phyloP scores from a whole-genome alignment of 306 rosid species.

The Vigna radiata region DNA sequence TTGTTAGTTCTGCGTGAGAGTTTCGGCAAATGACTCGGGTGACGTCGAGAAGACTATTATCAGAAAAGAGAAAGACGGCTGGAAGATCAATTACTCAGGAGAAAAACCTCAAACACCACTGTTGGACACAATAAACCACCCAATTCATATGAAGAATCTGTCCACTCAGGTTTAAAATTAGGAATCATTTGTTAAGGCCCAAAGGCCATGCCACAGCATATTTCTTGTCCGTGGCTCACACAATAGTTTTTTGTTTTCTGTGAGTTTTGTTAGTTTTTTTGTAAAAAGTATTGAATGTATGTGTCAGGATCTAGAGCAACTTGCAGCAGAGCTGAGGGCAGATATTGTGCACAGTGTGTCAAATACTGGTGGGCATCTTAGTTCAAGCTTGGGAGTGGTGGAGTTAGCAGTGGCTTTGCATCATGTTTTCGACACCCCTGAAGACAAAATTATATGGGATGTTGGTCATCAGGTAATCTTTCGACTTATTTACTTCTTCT shows the following conservation, averaged over 20 bases:
- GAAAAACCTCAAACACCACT: slow-evolving; percentile 79
- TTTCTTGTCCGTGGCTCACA: slow-evolving; percentile 8
- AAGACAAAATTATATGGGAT: slow-evolving; percentile 94
- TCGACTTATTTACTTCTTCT: not conserved
- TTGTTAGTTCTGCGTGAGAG: slow-evolving; percentile 63
- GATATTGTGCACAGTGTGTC: slow-evolving; percentile 77
- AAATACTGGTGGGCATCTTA: slow-evolving; percentile 86
- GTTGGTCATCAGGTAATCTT: slow-evolving; percentile 89
- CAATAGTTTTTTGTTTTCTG: not conserved
- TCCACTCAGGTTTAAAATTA: slow-evolving; percentile 56
- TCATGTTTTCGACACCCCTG: slow-evolving; percentile 85
- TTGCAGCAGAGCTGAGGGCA: slow-evolving; percentile 83
- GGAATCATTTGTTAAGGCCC: not conserved
- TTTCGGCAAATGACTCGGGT: slow-evolving; percentile 49
- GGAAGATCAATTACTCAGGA: slow-evolving; percentile 64
- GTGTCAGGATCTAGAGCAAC: slow-evolving; percentile 81
- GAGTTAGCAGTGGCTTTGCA: slow-evolving; percentile 87
- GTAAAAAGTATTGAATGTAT: not conserved
- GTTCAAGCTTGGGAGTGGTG: slow-evolving; percentile 94
- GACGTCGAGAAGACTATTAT: slow-evolving; percentile 52
- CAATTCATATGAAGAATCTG: slow-evolving; percentile 85
- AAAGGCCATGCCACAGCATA: not conserved
- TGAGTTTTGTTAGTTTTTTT: not conserved
- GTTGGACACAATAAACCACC: slow-evolving; percentile 82
- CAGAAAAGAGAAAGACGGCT: slow-evolving; percentile 57